Conservation (phyloP, 192 early-diverging fungal species). For the Backusella sp. region DNA sequence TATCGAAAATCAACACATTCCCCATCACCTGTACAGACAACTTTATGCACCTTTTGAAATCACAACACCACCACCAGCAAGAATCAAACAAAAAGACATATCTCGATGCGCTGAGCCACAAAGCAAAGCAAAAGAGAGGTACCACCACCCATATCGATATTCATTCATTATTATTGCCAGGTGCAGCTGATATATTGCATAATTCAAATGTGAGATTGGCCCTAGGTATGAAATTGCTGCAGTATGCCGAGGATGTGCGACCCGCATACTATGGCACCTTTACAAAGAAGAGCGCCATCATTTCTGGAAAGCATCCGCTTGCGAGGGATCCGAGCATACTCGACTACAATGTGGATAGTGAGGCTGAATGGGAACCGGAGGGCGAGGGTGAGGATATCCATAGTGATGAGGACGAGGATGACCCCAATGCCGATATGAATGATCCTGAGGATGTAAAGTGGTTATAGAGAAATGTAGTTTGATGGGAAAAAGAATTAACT, state of each 20-base stretch:
- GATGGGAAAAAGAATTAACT: not conserved
- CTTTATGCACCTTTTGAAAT: constrained; percentile 3
- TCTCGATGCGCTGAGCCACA: not conserved
- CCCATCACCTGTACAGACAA: not conserved
- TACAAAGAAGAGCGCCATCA: constrained; percentile 54
- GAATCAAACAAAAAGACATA: not conserved
- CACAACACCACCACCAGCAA: not conserved
- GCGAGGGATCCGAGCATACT: constrained; percentile 56
- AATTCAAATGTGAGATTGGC: constrained; percentile 25
- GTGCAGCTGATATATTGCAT: constrained; percentile 36
- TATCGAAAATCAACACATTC: constrained; percentile 40
- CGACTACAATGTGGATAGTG: constrained; percentile 88
- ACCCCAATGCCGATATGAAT: constrained; percentile 14
- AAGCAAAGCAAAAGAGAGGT: constrained; percentile 10
- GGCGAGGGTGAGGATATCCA: constrained; percentile 86
- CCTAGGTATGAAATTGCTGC: constrained; percentile 61
- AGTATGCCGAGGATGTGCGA: constrained; percentile 68
- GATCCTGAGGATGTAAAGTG: constrained; percentile 34
- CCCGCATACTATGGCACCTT: constrained; percentile 85
- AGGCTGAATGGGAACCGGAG: constrained; percentile 89
- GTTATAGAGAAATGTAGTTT: not conserved
- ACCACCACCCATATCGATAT: constrained; percentile 30
- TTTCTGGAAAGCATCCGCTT: constrained; percentile 64
- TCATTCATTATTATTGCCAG: constrained; percentile 25
- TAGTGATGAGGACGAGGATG: constrained; percentile 77